Evolutionary conservation across 2,329 filamentous ascomycete species (phyloP).

Genomic region (Fusarium euwallaceae): DNA sequence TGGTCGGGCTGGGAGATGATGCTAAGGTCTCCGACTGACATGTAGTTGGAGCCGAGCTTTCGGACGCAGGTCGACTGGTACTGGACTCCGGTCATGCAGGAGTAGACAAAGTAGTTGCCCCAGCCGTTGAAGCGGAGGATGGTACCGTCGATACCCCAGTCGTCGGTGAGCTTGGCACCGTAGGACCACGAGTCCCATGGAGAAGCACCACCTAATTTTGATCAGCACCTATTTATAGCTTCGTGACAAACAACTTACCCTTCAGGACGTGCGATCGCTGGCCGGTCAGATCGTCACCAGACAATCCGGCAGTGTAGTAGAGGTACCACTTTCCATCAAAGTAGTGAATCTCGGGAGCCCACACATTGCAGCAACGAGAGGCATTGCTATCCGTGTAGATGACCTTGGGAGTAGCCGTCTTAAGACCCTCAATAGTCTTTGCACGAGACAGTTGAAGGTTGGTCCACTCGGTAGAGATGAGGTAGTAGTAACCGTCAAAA

Average conservation of each 20-base stretch:
- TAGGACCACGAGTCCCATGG: conserved; percentile 67
- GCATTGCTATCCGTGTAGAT: conserved; percentile 64
- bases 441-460: conserved; percentile 68
- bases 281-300: conserved; percentile 57
- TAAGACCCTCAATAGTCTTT: conserved; percentile 67
- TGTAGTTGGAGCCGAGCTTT: conserved; percentile 55
- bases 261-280: conserved; percentile 66
- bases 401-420: conserved; percentile 63
- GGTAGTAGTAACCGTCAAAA: conserved; percentile 67
- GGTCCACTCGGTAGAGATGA: conserved; percentile 68
- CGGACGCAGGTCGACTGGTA: conserved; percentile 56
- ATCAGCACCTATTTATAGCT: neutral
- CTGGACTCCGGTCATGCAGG: conserved; percentile 60
- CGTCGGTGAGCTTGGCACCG: conserved; percentile 58
- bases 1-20: conserved; percentile 65
- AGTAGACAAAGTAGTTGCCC: conserved; percentile 67
- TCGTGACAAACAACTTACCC: conserved; percentile 48
- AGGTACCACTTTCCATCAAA: conserved; percentile 65
- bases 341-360: conserved; percentile 69
- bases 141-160: conserved; percentile 68
- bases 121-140: conserved; percentile 61
- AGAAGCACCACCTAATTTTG: conserved; percentile 58
- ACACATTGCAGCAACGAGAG: conserved; percentile 66
- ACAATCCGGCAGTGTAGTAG: conserved; percentile 67
- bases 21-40: conserved; percentile 56